Evolutionary conservation across 1,284 basidiomycete species (phyloP).

Genomic region (Trichosporon ovoides): DNA sequence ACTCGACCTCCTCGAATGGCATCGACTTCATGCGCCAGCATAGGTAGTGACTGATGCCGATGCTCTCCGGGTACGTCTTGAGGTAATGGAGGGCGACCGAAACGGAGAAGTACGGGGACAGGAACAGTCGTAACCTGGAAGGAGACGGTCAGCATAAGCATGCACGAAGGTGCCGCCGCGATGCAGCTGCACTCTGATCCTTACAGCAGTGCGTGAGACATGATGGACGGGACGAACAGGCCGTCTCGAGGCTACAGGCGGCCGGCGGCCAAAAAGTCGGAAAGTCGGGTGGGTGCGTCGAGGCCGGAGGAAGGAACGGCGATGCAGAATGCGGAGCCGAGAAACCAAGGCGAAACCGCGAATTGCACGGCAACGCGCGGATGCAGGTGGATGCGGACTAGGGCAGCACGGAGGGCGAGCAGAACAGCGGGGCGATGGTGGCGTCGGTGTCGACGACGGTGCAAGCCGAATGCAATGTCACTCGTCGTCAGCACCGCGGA

Average conservation of each 20-base stretch:
- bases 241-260: background rate
- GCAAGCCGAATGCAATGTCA: no score
- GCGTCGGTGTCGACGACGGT: background rate
- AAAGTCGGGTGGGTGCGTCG: background rate
- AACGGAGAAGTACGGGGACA: conserved; percentile 85
- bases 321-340: background rate
- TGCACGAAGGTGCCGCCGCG: background rate
- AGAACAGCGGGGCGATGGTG: background rate
- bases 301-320: background rate
- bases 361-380: no score
- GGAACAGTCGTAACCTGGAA: conserved; percentile 70
- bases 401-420: no score
- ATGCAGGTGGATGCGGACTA: no score
- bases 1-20: conserved; percentile 73
- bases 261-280: conserved; percentile 4
- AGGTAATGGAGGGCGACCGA: conserved; percentile 87
- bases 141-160: background rate
- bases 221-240: conserved; percentile 15
- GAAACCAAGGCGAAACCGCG: no score
- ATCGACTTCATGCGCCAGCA: conserved; percentile 74
- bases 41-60: conserved; percentile 93
- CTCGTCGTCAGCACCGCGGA: background rate
- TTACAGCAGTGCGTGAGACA: conserved; percentile 37
- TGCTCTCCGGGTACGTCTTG: conserved; percentile 79
- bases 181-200: conserved; percentile 16